Evolutionary conservation across 2,329 filamentous ascomycete species (phyloP).

Genomic region (Blumeriella jaapii): DNA sequence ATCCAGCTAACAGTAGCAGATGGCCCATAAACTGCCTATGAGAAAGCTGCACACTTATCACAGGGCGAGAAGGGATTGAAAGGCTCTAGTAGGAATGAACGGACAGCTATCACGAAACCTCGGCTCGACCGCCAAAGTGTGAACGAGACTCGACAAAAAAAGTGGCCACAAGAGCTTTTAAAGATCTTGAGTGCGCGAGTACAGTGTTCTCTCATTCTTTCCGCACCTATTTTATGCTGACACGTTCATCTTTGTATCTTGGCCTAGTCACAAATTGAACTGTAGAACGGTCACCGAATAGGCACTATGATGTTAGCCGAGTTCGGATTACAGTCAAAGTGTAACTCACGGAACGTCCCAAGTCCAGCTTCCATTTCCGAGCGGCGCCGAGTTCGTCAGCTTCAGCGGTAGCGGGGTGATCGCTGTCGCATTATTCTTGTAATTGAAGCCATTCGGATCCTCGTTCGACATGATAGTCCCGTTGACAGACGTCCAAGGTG

Average conservation of each 20-base stretch:
- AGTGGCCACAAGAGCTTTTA: too few relatives aligned
- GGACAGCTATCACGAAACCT: neutral
- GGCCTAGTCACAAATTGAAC: conserved; percentile 9
- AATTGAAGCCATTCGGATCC: conserved; percentile 14
- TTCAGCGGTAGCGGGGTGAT: conserved; percentile 12
- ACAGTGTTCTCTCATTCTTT: neutral
- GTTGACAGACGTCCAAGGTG: conserved; percentile 13
- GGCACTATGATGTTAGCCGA: conserved; percentile 5
- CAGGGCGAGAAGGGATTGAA: conserved; percentile 2
- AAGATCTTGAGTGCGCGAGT: neutral
- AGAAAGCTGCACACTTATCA: conserved; percentile 33
- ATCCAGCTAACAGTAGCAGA: too few relatives aligned
- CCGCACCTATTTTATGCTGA: neutral
- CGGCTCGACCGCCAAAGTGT: neutral
- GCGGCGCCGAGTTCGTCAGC: conserved; percentile 6
- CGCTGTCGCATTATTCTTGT: conserved; percentile 16
- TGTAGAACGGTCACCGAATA: conserved; percentile 17
- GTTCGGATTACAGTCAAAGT: neutral
- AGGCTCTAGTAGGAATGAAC: conserved; percentile 2
- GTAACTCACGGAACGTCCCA: conserved; percentile 18
- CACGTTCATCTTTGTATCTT: neutral
- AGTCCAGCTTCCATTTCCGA: conserved; percentile 9
- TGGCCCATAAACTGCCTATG: too few relatives aligned
- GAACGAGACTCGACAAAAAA: too few relatives aligned
- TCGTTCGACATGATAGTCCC: conserved; percentile 15